These are phyloP conservation scores for Abelmoschus esculentus DNA, from an alignment of 345 rosid species.

Conservation along the genomic window DNA sequence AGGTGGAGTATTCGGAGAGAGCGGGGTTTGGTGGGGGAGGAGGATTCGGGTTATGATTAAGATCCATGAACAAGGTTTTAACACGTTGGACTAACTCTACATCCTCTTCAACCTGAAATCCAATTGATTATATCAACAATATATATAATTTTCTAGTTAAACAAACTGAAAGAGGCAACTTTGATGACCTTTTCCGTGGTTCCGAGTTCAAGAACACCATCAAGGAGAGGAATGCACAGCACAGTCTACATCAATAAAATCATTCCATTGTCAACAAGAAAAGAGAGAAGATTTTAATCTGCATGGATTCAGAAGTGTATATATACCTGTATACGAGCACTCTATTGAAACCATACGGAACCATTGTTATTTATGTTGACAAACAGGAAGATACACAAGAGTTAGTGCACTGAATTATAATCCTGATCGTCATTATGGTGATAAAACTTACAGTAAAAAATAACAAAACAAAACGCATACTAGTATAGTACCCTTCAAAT, in stretches of 20 bases:
- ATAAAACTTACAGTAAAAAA: not conserved
- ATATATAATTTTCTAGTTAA: not conserved
- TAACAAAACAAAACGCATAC: not conserved
- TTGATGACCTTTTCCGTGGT: conserved; percentile 55
- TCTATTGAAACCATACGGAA: conserved; percentile 24
- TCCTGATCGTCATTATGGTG: no score
- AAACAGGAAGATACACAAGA: not conserved
- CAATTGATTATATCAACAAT: not conserved
- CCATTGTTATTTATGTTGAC: not conserved
- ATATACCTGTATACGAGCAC: conserved; percentile 63
- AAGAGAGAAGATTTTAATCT: not conserved
- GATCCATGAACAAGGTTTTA: conserved; percentile 44
- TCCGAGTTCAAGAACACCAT: conserved; percentile 88
- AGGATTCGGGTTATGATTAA: conserved; percentile 23
- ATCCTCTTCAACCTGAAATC: conserved; percentile 47
- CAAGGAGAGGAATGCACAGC: conserved; percentile 81
- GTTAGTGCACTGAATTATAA: not conserved
- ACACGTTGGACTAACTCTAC: conserved; percentile 37
- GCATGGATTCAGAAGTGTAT: not conserved
- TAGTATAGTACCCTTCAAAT: no score
- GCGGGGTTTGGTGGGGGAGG: conserved; percentile 66
- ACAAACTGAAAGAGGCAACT: not conserved
- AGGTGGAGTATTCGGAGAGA: conserved; percentile 71
- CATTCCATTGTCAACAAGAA: not conserved
- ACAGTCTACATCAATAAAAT: conserved; percentile 50